phyloP scores from a whole-genome alignment of 225 moss, liverwort and hornwort species.

The Asterella californica region DNA sequence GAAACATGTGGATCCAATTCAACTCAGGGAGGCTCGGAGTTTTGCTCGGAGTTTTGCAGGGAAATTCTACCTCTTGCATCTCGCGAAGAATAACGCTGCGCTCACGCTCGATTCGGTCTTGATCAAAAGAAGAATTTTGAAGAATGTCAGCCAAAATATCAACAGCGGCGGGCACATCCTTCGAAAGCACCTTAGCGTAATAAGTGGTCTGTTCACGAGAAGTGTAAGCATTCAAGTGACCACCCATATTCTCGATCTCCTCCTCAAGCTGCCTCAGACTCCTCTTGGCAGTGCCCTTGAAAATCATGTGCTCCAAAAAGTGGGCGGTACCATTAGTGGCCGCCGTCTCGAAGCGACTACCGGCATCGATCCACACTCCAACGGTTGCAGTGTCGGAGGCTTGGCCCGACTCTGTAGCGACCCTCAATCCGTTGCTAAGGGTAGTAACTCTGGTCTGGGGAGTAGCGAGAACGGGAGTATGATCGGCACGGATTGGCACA shows the following conservation, averaged over 20 bases:
- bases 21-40: not conserved
- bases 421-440: constrained; percentile 65
- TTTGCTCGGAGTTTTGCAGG: not conserved
- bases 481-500: constrained; percentile 55
- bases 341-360: constrained; percentile 69
- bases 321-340: constrained; percentile 83
- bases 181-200: constrained; percentile 78
- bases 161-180: constrained; percentile 66
- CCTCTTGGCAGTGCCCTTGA: constrained; percentile 74
- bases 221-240: constrained; percentile 85
- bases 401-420: constrained; percentile 66
- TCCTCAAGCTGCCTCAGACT: constrained; percentile 63
- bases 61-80: constrained; percentile 70
- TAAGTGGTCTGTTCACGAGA: constrained; percentile 89
- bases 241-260: constrained; percentile 97
- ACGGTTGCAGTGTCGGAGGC: constrained; percentile 71
- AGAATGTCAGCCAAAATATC: constrained; percentile 82
- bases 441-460: constrained; percentile 71
- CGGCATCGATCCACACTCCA: constrained; percentile 90
- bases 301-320: constrained; percentile 91
- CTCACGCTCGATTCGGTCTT: constrained; percentile 77
- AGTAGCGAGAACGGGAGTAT: constrained; percentile 54
- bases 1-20: not conserved
- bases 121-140: constrained; percentile 87
- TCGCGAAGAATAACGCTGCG: constrained; percentile 76